Conservation (phyloP, 352 stramenopile species). For the Phytophthora cactorum region DNA sequence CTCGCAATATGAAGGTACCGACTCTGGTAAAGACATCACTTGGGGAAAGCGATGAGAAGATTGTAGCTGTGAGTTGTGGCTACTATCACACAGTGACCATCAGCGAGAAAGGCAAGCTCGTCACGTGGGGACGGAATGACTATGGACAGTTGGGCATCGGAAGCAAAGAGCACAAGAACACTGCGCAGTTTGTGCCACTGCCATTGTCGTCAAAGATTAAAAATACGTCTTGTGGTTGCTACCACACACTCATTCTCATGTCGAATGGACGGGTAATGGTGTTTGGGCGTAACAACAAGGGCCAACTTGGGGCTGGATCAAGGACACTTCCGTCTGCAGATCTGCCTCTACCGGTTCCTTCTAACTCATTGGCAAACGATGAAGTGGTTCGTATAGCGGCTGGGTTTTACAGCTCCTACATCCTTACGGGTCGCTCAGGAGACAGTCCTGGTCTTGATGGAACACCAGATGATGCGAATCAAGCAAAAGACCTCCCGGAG, state of each 20-base stretch:
- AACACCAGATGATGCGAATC: constrained; percentile 41
- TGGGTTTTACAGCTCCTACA: constrained; percentile 91
- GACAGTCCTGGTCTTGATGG: constrained; percentile 41
- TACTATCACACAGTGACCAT: constrained; percentile 88
- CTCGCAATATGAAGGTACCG: constrained; percentile 78
- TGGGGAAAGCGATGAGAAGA: constrained; percentile 77
- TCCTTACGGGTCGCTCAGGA: constrained; percentile 76
- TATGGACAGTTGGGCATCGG: constrained; percentile 89
- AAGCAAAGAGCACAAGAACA: constrained; percentile 90
- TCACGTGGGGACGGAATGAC: constrained; percentile 88
- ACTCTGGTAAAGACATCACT: constrained; percentile 69
- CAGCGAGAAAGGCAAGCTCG: constrained; percentile 82
- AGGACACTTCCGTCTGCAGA: constrained; percentile 84
- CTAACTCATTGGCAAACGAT: constrained; percentile 78
- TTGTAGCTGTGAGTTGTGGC: constrained; percentile 77
- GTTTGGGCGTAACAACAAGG: constrained; percentile 90
- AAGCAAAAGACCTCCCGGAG: constrained; percentile 67
- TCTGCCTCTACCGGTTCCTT: constrained; percentile 76
- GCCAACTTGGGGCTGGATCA: constrained; percentile 77
- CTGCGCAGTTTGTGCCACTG: constrained; percentile 75
- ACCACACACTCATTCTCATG: constrained; percentile 82
- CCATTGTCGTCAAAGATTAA: constrained; percentile 82
- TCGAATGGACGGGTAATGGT: constrained; percentile 86
- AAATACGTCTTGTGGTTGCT: constrained; percentile 83
- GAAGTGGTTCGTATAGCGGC: constrained; percentile 83